Base-by-base conservation (phyloP, 2,329 filamentous ascomycete genomes). In the Aureobasidium pullulans region DNA sequence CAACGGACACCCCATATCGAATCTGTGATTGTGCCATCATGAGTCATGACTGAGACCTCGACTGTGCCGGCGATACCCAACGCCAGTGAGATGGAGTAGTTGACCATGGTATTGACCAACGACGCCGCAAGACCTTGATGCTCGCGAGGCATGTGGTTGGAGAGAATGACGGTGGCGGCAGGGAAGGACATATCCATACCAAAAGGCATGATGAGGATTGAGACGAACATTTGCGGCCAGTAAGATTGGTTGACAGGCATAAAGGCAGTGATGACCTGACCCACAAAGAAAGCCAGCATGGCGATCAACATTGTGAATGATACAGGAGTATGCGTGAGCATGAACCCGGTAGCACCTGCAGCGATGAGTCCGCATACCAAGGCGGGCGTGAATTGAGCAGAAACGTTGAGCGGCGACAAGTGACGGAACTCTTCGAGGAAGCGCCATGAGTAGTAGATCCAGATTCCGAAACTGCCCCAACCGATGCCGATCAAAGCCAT, bases 391-490 rank as follows among this genome's bases (percentile, higher is more conserved):
- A 66, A 72, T 44, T 72, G 64, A 15, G 72, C 71, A 6, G 71
- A 66, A 4, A 69, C 66, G 16, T 62, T 62, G 28, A 75, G 67
- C 3, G 72, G 69, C 10, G 70, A 66, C 34, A 65, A 61, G 13
- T 62, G 59, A n/a, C 72, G 71, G 13, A 72, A 59, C 19, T 67
- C 61, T 43, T 68, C 64, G 6, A 74, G 66, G 60, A 72, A 73
- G 10, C 68, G 66, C 62, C 68, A 71, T 34, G 65, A 68, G 62
- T 73, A 73, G 64, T 68, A 72, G 48, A 73, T 66, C 72, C 72
- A 75, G 63, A 62, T 23, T 67, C 63, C 86, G 65, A 90, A 85
- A 34, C 82, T 85, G 1, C 87, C 87, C 87, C 87, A 90, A 13
- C 87, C 87, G 1, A 85, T 89, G 2, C 87, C 87, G 59, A 90